Conservation (phyloP, 176 grass and related monocot genomes). For the Pharus latifolius region DNA sequence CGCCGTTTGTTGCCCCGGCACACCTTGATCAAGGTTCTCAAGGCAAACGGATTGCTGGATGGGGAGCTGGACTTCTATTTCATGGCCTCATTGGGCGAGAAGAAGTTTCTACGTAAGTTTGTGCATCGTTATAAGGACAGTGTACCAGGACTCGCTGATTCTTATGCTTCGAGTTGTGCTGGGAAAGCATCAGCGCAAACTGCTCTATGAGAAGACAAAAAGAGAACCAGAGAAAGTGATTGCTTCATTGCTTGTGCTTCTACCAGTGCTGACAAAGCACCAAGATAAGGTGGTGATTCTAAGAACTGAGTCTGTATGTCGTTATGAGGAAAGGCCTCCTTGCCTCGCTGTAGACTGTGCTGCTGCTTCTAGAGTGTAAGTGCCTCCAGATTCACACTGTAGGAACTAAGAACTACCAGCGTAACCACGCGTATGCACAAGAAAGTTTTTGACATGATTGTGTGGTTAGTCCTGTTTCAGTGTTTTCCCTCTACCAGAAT, state of each 20-base stretch:
- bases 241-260: no score
- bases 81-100: conserved; percentile 17
- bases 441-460: no score
- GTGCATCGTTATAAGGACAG: conserved; percentile 24
- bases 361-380: conserved; percentile 11
- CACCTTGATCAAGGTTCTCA: conserved; percentile 39
- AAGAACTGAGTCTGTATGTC: conserved; percentile 48
- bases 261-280: no score
- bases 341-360: conserved; percentile 20
- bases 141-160: conserved; percentile 11
- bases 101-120: conserved; percentile 46
- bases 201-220: no score
- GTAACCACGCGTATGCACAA: no score
- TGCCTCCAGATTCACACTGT: conserved; percentile 5
- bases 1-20: conserved; percentile 34
- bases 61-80: conserved; percentile 24
- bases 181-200: no score
- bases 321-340: conserved; percentile 21
- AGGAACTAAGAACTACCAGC: background rate
- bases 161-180: background rate
- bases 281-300: no score
- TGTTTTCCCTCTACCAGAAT: background rate
- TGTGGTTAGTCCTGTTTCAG: conserved; percentile 5
- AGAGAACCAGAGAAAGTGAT: no score
- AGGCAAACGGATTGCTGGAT: conserved; percentile 26